Percentiles rank a stretch among this genome's conserved stretches.
phyloP scores from a whole-genome alignment of 345 rosid species.

The Excoecaria cochinchinensis region DNA sequence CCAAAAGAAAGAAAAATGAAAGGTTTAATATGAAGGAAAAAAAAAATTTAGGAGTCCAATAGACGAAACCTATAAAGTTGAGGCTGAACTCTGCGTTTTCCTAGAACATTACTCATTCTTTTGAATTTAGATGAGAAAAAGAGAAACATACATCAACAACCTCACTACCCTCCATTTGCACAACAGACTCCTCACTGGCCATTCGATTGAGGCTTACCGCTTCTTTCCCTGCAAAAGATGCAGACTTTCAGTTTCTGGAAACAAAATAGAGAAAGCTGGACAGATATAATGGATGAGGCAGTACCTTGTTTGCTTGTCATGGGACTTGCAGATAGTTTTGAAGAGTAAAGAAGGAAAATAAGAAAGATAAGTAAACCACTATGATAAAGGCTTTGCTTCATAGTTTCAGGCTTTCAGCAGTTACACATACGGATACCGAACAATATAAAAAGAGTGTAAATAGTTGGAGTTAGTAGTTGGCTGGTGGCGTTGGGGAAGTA shows the following conservation, averaged over 20 bases:
- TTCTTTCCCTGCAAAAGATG: constrained; percentile 31
- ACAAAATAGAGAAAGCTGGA: not conserved
- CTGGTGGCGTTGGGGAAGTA: constrained; percentile 13
- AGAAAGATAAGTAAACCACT: constrained; percentile 38
- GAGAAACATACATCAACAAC: constrained; percentile 28
- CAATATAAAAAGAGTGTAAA: not conserved
- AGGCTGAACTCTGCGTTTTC: too few species aligned
- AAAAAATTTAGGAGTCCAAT: too few species aligned
- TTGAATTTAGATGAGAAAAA: not conserved
- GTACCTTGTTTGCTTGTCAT: constrained; percentile 31
- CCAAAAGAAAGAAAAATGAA: too few species aligned
- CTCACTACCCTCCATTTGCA: constrained; percentile 27
- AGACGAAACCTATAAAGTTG: too few species aligned
- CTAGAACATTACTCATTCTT: not conserved
- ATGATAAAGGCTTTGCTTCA: constrained; percentile 45
- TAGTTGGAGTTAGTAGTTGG: not conserved
- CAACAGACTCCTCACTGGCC: constrained; percentile 21
- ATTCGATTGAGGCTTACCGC: constrained; percentile 28
- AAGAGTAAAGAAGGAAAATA: constrained; percentile 28
- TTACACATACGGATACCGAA: not conserved
- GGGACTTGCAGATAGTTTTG: constrained; percentile 37
- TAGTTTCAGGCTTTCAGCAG: constrained; percentile 27
- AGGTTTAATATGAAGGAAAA: too few species aligned
- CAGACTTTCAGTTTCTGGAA: not conserved
- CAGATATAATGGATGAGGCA: not conserved